Evolutionary conservation across 176 grass and related monocot genomes (phyloP).

Genomic region (sorghum (Sorghum bicolor)): Sorghum_bicolor_NCBIv3 NC_012875.2:44440001-44440500

Average conservation of each 20-base stretch:
- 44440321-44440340: too few relatives aligned
- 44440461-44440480: background rate
- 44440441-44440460: background rate
- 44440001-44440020: background rate
- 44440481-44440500: background rate
- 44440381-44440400: background rate
- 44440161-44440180: background rate
- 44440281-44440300: background rate
- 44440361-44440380: background rate
- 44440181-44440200: background rate
- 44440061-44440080: too few relatives aligned
- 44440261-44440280: background rate
- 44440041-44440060: background rate
- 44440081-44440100: too few relatives aligned
- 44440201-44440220: background rate
- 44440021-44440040: background rate
- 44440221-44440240: background rate
- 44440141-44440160: background rate
- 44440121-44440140: background rate
- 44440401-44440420: background rate
- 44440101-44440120: too few relatives aligned
- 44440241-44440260: background rate
- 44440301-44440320: too few relatives aligned
- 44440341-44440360: too few relatives aligned
- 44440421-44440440: background rate